Evolutionary conservation across 345 rosid genomes (phyloP), one percentile per base, ranked within the genome.

Genomic region (Microcos paniculata): DNA sequence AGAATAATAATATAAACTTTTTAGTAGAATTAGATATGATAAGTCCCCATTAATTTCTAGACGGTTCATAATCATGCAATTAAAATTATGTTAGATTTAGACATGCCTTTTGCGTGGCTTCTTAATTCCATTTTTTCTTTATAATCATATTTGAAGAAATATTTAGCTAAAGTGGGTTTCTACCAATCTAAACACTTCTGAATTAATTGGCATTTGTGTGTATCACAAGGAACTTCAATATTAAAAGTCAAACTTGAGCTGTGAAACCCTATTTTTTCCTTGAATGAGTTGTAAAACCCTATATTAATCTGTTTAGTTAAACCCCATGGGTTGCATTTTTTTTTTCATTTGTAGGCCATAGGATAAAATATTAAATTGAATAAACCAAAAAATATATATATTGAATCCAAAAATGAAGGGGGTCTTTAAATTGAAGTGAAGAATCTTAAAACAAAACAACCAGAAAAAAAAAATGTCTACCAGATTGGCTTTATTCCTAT

Each of bases 51-150:
- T 48, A 68, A 48, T 18, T 12, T 28, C 24, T 48, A 18, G 4
- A 48, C 4, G 21, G 18, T 4, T 16, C 4, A 30, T 9, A 11
- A 65, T 43, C 40, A 48, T 48, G 30, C 45, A 42, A 64, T 14
- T 64, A 68, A 68, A 8, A 46, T 68, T 48, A 68, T 68, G 72
- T 46, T 68, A 48, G 33, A 28, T 48, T 68, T 48, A 68, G 42
- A 48, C 10, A 30, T 49, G 58, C 24, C 11, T 48, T 69, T 26
- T 58, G 35, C 62, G 26, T 28, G 18, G 62, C 5, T 58, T 38
- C 28, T 19, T 6, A 38, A n/a, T 62, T 62, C 14, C 67, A 19
- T 7, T 24, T 58, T 23, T 56, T 4, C 61, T 56, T 56, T 56
- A 23, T 1, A 10, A 11, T 58, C 63, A 14, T 57, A 57, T 57